A percentile compares a stretch with the other conserved stretches of the same genome.
Evolutionary conservation across 2,329 filamentous ascomycete genomes (phyloP).

Genomic region (Microcyclosporella mali): DNA sequence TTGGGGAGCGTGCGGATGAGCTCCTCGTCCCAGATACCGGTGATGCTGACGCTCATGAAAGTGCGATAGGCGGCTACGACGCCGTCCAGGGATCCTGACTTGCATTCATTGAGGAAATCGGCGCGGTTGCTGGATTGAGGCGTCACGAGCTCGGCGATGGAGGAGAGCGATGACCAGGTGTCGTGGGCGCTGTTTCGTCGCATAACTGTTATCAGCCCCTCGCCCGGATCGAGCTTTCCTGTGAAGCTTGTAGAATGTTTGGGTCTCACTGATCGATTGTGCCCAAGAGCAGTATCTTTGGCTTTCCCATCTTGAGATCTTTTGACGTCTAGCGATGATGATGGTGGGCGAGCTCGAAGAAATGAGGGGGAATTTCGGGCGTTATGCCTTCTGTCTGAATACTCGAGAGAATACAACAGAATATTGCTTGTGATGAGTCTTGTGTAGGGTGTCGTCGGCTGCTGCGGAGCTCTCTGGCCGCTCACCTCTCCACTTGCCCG

Average conservation of each 20-base stretch:
- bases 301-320: constrained; percentile 38
- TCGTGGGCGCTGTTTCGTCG: constrained; percentile 62
- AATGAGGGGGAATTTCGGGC: no score
- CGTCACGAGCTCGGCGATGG: constrained; percentile 59
- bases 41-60: constrained; percentile 57
- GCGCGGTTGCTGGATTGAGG: constrained; percentile 56
- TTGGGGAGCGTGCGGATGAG: constrained; percentile 49
- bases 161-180: constrained; percentile 56
- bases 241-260: neutral
- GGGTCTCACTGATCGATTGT: constrained; percentile 52
- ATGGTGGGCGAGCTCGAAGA: no score
- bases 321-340: neutral
- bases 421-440: no score
- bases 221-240: no score
- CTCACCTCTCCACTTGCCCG: no score
- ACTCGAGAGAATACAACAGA: no score
- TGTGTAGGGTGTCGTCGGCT: no score
- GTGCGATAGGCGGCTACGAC: constrained; percentile 57
- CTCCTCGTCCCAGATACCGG: constrained; percentile 65
- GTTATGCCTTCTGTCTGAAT: no score
- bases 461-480: no score
- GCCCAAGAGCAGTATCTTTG: constrained; percentile 59
- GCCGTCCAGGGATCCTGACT: constrained; percentile 59
- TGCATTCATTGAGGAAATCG: constrained; percentile 64
- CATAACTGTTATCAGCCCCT: no score